A percentile compares a stretch with the other conserved stretches of the same genome.
Conservation (phyloP, 2,329 filamentous ascomycete species). For the Thermothelomyces thermophilus region DNA sequence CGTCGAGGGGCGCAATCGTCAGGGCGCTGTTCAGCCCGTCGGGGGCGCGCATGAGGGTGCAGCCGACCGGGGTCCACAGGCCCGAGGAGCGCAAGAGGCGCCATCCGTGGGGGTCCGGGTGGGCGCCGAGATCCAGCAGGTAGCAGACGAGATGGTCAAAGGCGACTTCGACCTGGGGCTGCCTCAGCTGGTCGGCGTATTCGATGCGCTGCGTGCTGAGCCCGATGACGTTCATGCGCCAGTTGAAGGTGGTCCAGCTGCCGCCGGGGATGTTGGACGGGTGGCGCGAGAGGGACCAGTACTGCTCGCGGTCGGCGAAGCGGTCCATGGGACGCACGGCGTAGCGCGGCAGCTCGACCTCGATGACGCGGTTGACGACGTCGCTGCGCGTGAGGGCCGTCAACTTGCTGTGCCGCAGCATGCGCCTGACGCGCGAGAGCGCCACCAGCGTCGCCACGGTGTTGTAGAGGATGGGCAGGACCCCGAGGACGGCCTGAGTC, state of each 20-base stretch:
- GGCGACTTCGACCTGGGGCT: slow-evolving; percentile 45
- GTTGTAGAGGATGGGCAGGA: slow-evolving; percentile 61
- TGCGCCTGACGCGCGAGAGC: slow-evolving; percentile 53
- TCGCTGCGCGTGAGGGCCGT: slow-evolving; percentile 56
- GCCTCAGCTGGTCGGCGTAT: slow-evolving; percentile 50
- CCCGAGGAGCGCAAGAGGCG: slow-evolving; percentile 50
- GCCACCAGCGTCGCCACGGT: slow-evolving; percentile 54
- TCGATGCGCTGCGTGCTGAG: slow-evolving; percentile 57
- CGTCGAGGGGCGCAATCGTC: slow-evolving; percentile 48
- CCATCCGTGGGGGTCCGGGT: slow-evolving; percentile 54
- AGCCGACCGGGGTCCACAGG: slow-evolving; percentile 55
- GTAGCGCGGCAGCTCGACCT: slow-evolving; percentile 59
- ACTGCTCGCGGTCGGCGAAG: slow-evolving; percentile 44
- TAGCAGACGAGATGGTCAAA: slow-evolving; percentile 58
- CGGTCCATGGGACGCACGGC: slow-evolving; percentile 56
- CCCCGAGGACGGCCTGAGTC: slow-evolving; percentile 30
- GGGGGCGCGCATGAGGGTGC: slow-evolving; percentile 48
- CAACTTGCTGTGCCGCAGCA: slow-evolving; percentile 50
- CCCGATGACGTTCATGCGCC: slow-evolving; percentile 57
- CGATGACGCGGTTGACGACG: slow-evolving; percentile 59
- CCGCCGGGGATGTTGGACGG: slow-evolving; percentile 52
- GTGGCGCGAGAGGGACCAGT: slow-evolving; percentile 50
- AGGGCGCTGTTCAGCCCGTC: slow-evolving; percentile 44
- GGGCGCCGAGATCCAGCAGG: slow-evolving; percentile 55
- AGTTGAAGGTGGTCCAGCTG: slow-evolving; percentile 60